These are phyloP conservation scores for Boletus tylopilopsis DNA, from an alignment of 768 basidiomycete genomes.

Conservation along the genomic window DNA sequence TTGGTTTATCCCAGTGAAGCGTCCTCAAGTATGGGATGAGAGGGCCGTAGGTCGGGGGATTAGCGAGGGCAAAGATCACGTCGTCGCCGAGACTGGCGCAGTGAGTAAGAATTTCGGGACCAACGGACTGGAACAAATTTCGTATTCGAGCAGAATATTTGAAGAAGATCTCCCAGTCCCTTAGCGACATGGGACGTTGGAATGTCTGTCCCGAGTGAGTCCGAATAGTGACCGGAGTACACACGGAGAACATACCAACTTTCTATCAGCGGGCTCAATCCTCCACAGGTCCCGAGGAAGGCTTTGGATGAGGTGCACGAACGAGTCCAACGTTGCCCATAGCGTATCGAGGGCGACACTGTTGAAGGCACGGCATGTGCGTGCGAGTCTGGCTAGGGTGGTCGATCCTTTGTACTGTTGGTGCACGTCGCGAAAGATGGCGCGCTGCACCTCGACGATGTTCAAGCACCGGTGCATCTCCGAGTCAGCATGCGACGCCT, in stretches of 20 bases:
- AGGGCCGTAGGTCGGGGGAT: slow-evolving; percentile 18
- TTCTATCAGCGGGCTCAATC: slow-evolving; percentile 2
- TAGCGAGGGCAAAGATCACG: slow-evolving; percentile 24
- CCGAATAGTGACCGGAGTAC: background rate
- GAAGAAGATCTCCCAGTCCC: slow-evolving; percentile 28
- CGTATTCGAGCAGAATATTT: slow-evolving; percentile 25
- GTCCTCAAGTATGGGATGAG: slow-evolving; percentile 20
- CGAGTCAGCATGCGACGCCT: background rate
- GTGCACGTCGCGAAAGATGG: slow-evolving; percentile 20
- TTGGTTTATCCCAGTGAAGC: slow-evolving; percentile 18
- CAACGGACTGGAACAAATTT: slow-evolving; percentile 1
- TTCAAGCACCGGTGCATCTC: slow-evolving; percentile 25
- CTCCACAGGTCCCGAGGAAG: slow-evolving; percentile 30
- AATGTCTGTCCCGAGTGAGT: slow-evolving; percentile 19
- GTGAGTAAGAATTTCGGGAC: background rate
- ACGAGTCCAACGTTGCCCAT: slow-evolving; percentile 21
- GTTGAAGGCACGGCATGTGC: slow-evolving; percentile 24
- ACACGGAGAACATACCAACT: slow-evolving; percentile 11
- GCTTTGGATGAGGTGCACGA: slow-evolving; percentile 20
- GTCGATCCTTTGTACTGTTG: background rate
- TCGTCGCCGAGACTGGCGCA: slow-evolving; percentile 15
- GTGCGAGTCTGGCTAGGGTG: slow-evolving; percentile 21
- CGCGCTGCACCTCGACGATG: slow-evolving; percentile 26
- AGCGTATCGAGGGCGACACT: slow-evolving; percentile 22
- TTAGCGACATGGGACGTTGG: slow-evolving; percentile 23